Percentiles rank a stretch among this genome's conserved stretches.
Evolutionary conservation across 495 filamentous ascomycete species (phyloP).

Genomic region (Articulospora tetracladia): DNA sequence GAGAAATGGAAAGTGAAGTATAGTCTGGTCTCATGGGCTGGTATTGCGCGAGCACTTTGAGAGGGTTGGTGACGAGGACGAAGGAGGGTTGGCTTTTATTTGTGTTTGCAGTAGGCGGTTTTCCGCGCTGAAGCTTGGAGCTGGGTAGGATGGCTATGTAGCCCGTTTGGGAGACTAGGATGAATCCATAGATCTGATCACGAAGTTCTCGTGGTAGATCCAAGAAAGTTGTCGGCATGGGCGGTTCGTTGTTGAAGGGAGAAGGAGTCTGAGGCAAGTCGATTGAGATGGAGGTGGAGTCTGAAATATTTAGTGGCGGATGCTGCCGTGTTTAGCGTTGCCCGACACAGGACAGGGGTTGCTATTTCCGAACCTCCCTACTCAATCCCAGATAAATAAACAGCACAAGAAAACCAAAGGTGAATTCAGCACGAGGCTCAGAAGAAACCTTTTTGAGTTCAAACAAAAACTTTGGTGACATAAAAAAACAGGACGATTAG

Average conservation of each 20-base stretch:
- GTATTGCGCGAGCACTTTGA: background rate
- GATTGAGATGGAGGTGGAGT: too few species aligned
- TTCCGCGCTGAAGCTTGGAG: background rate
- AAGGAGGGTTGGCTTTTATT: background rate
- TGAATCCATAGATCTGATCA: constrained; percentile 16
- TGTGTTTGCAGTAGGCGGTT: background rate
- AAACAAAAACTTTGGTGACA: too few species aligned
- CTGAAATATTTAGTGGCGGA: too few species aligned
- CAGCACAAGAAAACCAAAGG: too few species aligned
- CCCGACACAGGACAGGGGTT: too few species aligned
- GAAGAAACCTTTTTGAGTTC: too few species aligned
- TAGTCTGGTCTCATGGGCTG: background rate
- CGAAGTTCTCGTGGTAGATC: constrained; percentile 20
- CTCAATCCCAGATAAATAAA: too few species aligned
- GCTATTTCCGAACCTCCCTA: too few species aligned
- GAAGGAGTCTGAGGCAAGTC: too few species aligned
- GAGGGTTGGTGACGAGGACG: background rate
- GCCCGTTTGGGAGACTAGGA: constrained; percentile 16
- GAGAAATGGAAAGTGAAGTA: constrained; percentile 11
- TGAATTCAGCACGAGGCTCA: too few species aligned
- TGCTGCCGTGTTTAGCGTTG: too few species aligned
- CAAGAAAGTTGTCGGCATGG: constrained; percentile 19
- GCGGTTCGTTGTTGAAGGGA: background rate
- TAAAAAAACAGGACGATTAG: too few species aligned
- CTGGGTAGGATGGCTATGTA: background rate